Evolutionary conservation across 257 asterid genomes (phyloP).

Genomic region (Solanum ahanhuiri): DNA sequence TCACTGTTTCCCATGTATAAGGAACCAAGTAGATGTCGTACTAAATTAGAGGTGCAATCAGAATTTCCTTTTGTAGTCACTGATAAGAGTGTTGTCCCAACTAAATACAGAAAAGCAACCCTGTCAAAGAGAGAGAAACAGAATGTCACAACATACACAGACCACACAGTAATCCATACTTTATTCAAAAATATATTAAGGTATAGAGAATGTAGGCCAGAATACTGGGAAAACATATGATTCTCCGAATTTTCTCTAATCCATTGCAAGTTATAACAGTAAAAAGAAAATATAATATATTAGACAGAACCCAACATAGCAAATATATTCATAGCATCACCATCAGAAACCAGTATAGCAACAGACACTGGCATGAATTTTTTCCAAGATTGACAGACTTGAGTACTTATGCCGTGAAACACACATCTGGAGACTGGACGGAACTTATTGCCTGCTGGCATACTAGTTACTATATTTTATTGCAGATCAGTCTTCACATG

Average conservation of each 20-base stretch:
- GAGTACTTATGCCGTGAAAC: background rate
- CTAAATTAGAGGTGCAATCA: background rate
- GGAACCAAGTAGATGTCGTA: background rate
- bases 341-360: background rate
- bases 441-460: background rate
- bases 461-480: background rate
- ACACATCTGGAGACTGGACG: background rate
- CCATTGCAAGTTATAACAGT: background rate
- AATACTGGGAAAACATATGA: background rate
- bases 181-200: background rate
- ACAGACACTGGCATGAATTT: background rate
- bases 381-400: background rate
- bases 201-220: background rate
- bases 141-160: background rate
- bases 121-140: background rate
- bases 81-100: background rate
- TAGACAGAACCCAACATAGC: background rate
- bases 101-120: background rate
- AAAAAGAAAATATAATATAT: background rate
- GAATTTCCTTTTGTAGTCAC: constrained; percentile 8
- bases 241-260: background rate
- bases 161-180: background rate
- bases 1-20: constrained; percentile 61
- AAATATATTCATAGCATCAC: background rate
- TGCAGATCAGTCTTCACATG: background rate